Evolutionary conservation across 139 green algal genomes (phyloP), one percentile per base, ranked within the genome.

Genomic region (Dunaliella sp.): DNA sequence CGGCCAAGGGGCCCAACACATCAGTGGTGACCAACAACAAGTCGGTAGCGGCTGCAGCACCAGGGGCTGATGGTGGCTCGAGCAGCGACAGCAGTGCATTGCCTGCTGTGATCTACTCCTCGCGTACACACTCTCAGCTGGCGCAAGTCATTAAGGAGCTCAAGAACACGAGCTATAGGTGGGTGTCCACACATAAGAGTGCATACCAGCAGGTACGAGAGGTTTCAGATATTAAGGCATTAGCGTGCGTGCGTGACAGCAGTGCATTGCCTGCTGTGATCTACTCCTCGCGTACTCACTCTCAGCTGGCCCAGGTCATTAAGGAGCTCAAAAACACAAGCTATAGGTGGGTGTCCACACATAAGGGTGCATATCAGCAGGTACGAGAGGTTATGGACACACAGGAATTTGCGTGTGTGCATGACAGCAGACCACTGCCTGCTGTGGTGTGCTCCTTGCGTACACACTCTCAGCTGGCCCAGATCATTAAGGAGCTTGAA

Each of bases 281-380:
- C 33, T 99, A 99, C 89, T 92, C 93, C 30, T 98, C 93, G 12
- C 93, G 97, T 38, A 99, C 97, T 0, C 97, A 99, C 90, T 95
- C 91, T 38, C 97, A 99, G 93, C 94, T 99, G 85, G 90, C 92
- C 38, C 97, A 99, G 87, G 97, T 99, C 30, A 95, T 99, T 85
- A 90, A 93, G 65, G 97, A 99, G 91, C 92, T 99, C 82, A 88
- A 90, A 16, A 92, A 90, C 83, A 96, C 91, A 7, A 81, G 37
- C 57, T 99, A 99, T 92, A 95, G 84, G 92, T 94, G 87, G 30
- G 87, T 78, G 73, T 34, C n/a, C n/a, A n/a, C n/a, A n/a, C n/a
- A n/a, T n/a, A n/a, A n/a, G n/a, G n/a, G n/a, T n/a, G n/a, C n/a
- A n/a, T n/a, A n/a, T n/a, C n/a, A n/a, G n/a, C n/a, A n/a, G n/a